Evolutionary conservation across 2,329 filamentous ascomycete species (phyloP), one percentile per base, ranked within the genome.

Genomic region (Polytolypa hystricis): DNA sequence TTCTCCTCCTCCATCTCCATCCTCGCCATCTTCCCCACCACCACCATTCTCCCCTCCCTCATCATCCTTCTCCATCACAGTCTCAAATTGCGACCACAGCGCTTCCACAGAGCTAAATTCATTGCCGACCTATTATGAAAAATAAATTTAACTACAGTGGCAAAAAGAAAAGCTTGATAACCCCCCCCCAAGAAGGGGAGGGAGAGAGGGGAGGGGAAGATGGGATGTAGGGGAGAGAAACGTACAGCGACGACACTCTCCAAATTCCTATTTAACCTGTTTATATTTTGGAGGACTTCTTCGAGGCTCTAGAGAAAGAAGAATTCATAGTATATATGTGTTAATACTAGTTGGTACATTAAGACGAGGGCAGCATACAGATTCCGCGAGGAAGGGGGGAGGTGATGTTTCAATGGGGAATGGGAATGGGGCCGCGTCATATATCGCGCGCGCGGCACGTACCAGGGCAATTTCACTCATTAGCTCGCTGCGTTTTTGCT

Each of bases 91-190:
- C 26, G 84, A 93, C 91, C 91, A 98, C 11, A 98, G 71, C 19
- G 85, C 86, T 60, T 98, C 91, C 29, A 98, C 91, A 3, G 85
- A 87, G n/a, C 83, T 80, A 62, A 98, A 95, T 54, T 98, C 91
- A 61, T 94, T 94, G 25, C 91, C 91, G 35, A 98, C 79, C 79
- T 84, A 37, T 15, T 25, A 18, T 7, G 28, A 12, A 25, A 23
- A 12, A 23, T 36, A n/a, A 10, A 26, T 26, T 28, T n/a, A 29
- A 31, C n/a, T n/a, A n/a, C n/a, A n/a, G n/a, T n/a, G n/a, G n/a
- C n/a, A n/a, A n/a, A 16, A 31, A 16, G 27, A 18, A 19, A 38
- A 14, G 39, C 10, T 27, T 20, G 17, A n/a, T 18, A 18, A 29
- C n/a, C n/a, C n/a, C n/a, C n/a, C n/a, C n/a, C n/a, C 18, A 21